A percentile compares a stretch with the other conserved stretches of the same genome.
Conservation (phyloP, 2,329 filamentous ascomycete genomes). For the Thermomyces lanuginosus region DNA sequence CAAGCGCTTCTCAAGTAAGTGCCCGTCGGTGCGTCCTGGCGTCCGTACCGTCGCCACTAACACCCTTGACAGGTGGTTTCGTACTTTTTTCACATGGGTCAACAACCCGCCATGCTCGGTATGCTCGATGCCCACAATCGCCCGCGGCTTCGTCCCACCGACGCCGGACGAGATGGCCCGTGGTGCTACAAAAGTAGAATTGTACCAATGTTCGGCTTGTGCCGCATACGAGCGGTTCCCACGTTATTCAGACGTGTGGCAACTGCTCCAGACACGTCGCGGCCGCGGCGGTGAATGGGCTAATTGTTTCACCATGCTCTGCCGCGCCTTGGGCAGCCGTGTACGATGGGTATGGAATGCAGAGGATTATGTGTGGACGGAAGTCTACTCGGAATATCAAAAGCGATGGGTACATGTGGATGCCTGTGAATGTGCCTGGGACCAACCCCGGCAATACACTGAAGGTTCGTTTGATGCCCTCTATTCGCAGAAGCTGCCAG, state of each 20-base stretch:
- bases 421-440: conserved; percentile 86
- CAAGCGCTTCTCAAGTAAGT: conserved; percentile 65
- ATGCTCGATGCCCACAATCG: conserved; percentile 69
- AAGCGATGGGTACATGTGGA: conserved; percentile 95
- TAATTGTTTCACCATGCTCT: conserved; percentile 98
- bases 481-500: too few species aligned
- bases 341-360: conserved; percentile 98
- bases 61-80: conserved; percentile 60
- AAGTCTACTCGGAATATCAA: conserved; percentile 88
- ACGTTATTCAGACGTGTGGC: conserved; percentile 88
- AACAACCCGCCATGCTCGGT: conserved; percentile 79
- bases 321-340: conserved; percentile 74
- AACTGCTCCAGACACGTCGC: conserved; percentile 66
- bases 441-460: conserved; percentile 78
- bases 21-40: too few species aligned
- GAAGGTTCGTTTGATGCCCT: conserved; percentile 43
- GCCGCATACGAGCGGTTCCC: conserved; percentile 75
- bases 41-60: too few species aligned
- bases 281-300: conserved; percentile 92
- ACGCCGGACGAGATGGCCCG: conserved; percentile 78
- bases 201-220: conserved; percentile 70
- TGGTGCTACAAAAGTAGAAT: conserved; percentile 71
- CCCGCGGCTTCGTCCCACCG: conserved; percentile 66
- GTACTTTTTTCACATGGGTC: conserved; percentile 90
- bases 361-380: conserved; percentile 95